Evolutionary conservation across 768 basidiomycete species (phyloP), one percentile per base, ranked within the genome.

Genomic region (Phlegmacium glaucopus): DNA sequence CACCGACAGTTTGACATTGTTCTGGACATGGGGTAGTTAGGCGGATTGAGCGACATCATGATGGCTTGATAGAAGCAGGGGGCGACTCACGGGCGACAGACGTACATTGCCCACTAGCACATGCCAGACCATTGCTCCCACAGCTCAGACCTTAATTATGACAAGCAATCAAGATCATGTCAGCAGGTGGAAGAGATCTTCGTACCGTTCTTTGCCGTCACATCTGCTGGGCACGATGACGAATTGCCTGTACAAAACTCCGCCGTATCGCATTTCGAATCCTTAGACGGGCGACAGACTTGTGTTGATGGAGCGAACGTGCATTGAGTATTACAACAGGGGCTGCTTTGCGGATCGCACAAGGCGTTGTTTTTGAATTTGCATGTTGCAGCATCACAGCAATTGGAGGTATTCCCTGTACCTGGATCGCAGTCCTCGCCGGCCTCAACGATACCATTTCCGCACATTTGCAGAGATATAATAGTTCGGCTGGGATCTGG

Each of bases 351-450:
- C 2, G 90, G 90, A 61, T 92, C 90, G 62, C 92, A 95, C 3
- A 83, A 75, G 3, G 92, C 85, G 26, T 79, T 80, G 18, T 64
- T 52, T 40, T 61, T 77, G 73, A 92, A 89, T 66, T 88, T 88
- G 73, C 88, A 91, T 9, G 83, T 85, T 16, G 68, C 56, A 4
- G 78, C 53, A 64, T 94, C 80, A 70, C 91, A 94, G 68, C 91
- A 94, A 2, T 75, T 66, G 4, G 82, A 82, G 36, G 70, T 69
- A 9, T 72, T 60, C 44, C 80, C 83, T 29, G 61, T 56, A 26
- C 87, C 87, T 0, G 91, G 90, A 65, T 95, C 91, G 61, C 92
- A 94, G 32, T 94, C 87, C 68, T 95, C 92, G 26, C 89, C 91
- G 1, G 57, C 62, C 61, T 90, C 88, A 43, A 89, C 82, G 51